Evolutionary conservation across 805 yeast genomes (phyloP).

Genomic region (Cyberlindnera petersonii): DNA sequence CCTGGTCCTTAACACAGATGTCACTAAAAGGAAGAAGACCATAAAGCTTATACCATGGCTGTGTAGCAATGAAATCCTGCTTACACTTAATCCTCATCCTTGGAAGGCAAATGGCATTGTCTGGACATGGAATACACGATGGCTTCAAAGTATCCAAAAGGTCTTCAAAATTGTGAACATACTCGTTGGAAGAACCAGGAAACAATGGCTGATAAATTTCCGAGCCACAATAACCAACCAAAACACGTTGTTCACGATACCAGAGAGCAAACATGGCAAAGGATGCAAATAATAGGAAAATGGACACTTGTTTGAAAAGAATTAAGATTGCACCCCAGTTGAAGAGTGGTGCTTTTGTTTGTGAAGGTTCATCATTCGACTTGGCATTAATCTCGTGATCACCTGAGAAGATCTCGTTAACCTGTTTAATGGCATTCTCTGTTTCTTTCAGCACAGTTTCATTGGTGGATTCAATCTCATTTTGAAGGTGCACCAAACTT

Average conservation of each 20-base stretch:
- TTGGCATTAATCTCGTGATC: conserved; percentile 7
- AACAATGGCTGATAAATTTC: conserved; percentile 47
- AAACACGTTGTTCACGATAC: conserved; percentile 60
- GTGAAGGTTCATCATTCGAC: conserved; percentile 1
- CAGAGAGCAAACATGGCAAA: conserved; percentile 44
- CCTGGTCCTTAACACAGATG: conserved; percentile 69
- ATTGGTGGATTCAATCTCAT: conserved; percentile 25
- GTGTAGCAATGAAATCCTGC: conserved; percentile 52
- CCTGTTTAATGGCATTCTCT: conserved; percentile 28
- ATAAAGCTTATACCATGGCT: conserved; percentile 51
- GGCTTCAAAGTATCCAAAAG: conserved; percentile 51
- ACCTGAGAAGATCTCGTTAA: conserved; percentile 20
- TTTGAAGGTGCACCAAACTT: conserved; percentile 19
- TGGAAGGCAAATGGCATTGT: conserved; percentile 70
- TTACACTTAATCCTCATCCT: conserved; percentile 61
- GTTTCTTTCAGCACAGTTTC: conserved; percentile 24
- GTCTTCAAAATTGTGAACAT: conserved; percentile 38
- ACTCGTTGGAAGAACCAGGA: conserved; percentile 27
- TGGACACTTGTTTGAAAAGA: conserved; percentile 24
- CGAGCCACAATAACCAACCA: conserved; percentile 73
- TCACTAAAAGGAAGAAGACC: conserved; percentile 61
- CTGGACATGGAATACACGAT: conserved; percentile 73
- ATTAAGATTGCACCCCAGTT: conserved; percentile 12
- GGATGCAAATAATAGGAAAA: conserved; percentile 36
- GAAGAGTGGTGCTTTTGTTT: conserved; percentile 1